Evolutionary conservation across 371 early-diverging fungal species (phyloP).

Genomic region (Mucor piriformis): DNA sequence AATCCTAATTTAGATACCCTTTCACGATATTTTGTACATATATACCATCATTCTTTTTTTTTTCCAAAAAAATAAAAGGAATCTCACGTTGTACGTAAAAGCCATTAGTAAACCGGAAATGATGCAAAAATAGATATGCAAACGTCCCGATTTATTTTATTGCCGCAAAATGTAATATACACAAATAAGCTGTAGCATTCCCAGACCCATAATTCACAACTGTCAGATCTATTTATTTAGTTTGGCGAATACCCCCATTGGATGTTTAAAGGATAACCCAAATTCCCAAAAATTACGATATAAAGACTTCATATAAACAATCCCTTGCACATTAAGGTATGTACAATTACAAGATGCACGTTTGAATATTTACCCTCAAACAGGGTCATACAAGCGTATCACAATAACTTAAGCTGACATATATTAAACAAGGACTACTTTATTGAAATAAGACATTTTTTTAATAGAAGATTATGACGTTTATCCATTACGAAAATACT

Average conservation of each 20-base stretch:
- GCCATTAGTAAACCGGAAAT: neutral
- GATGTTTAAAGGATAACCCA: too few relatives aligned
- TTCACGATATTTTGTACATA: neutral
- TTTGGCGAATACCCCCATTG: too few relatives aligned
- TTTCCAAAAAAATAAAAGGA: neutral
- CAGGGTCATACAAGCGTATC: neutral
- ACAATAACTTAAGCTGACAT: too few relatives aligned
- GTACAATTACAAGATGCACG: neutral
- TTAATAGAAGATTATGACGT: neutral
- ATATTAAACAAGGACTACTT: neutral
- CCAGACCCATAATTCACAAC: neutral
- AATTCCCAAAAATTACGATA: too few relatives aligned
- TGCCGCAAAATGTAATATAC: neutral
- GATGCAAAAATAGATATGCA: neutral
- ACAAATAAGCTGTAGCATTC: neutral
- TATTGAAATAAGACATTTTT: neutral
- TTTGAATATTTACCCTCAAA: neutral
- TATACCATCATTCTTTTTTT: neutral
- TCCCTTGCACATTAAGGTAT: neutral
- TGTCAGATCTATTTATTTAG: neutral
- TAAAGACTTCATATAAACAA: neutral
- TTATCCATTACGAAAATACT: neutral
- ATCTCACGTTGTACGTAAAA: neutral
- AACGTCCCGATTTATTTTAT: neutral
- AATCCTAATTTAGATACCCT: neutral